A percentile compares a stretch with the other conserved stretches of the same genome.
phyloP scores from a whole-genome alignment of 225 moss, liverwort and hornwort species.

The Polytrichum commune region DNA sequence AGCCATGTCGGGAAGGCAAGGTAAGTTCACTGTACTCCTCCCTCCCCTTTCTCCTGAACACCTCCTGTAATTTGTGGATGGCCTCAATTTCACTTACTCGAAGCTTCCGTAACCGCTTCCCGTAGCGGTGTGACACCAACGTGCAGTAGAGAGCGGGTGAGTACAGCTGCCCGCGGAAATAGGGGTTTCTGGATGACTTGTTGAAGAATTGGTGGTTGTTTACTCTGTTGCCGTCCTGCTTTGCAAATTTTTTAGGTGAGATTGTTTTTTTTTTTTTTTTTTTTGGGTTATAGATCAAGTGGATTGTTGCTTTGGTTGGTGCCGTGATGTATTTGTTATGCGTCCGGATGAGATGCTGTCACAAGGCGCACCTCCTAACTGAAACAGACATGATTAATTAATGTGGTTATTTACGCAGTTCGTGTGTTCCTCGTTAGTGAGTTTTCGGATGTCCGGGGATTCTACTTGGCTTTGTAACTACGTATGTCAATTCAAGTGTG shows the following conservation, averaged over 20 bases:
- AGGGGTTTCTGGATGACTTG: not conserved
- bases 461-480: too few species aligned
- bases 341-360: not conserved
- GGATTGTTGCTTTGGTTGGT: not conserved
- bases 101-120: not conserved
- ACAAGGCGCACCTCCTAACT: not conserved
- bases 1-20: constrained; percentile 30
- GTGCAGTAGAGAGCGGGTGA: not conserved
- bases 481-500: too few species aligned
- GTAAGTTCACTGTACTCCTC: not conserved
- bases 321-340: not conserved
- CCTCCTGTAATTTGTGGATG: not conserved
- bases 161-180: too few species aligned
- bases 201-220: not conserved
- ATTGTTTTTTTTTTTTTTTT: too few species aligned
- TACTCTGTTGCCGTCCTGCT: too few species aligned
- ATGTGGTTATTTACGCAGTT: too few species aligned
- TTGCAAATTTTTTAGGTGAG: too few species aligned
- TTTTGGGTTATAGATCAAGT: too few species aligned
- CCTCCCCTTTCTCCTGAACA: too few species aligned
- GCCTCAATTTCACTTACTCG: not conserved
- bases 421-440: too few species aligned
- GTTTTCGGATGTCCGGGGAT: too few species aligned
- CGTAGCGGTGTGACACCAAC: not conserved
- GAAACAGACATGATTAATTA: not conserved